Base-by-base conservation (phyloP, 139 green algal species). In the Nannochloris sp. region DNA sequence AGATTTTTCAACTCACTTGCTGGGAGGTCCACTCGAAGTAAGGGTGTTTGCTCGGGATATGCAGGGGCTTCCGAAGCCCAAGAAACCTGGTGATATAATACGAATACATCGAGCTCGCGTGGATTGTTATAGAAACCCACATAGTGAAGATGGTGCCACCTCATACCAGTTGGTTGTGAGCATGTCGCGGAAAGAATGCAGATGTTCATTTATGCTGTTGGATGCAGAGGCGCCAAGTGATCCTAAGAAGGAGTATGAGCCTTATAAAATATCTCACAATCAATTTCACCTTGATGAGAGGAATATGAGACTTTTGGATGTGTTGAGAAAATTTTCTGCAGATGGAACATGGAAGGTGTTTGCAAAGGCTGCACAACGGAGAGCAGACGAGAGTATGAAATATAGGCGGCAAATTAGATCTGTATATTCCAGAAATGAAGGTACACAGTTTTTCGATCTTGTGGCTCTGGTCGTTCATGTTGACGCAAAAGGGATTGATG, bases 41-140 rank as follows among this genome's bases (percentile, higher is more conserved):
- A 19, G 73, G 9, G 57, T 61, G 29, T 81, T 81, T 53, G 67
- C 60, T 14, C 65, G 65, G 3, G 21, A 61, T 6, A 24, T 37
- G 1, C 36, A 43, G 4, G 40, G 61, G 25, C 66, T 76, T 37
- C 62, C 74, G 21, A 46, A 49, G 9, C 12, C 66, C 4, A 61
- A n/a, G 2, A 57, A 44, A 6, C 44, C 54, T 27, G 74, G 74
- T 18, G 71, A 80, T 61, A 81, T 81, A 60, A 73, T 81, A 11
- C 67, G 74, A 31, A 29, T 81, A 5, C 74, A 81, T 27, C 44
- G 74, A 10, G 56, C 70, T 24, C 51, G 76, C 57, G 46, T 67
- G 2, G 24, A 66, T 4, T n/a, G 25, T 5, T 81, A 62, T 72
- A 61, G 72, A 10, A 64, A 59, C 27, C 65, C 53, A 25, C 11